A percentile compares a stretch with the other conserved stretches of the same genome.
Conservation (phyloP, 805 yeast genomes). For the Candida caryicola region DNA sequence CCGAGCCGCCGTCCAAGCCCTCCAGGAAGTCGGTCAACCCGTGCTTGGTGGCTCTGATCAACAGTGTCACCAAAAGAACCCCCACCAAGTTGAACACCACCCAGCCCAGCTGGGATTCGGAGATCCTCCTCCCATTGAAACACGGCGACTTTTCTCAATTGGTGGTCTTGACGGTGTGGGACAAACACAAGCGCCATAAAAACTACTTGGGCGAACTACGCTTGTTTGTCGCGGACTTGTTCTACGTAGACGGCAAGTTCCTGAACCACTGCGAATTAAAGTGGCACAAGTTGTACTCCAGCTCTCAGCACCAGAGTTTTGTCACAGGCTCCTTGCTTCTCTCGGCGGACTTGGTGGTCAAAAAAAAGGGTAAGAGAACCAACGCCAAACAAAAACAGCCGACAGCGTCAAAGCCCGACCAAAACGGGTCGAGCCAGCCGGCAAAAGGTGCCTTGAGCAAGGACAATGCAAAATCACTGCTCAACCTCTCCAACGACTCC, state of each 20-base stretch:
- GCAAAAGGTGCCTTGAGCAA: background rate
- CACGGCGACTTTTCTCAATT: slow-evolving; percentile 27
- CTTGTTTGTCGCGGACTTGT: slow-evolving; percentile 27
- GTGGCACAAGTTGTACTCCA: slow-evolving; percentile 47
- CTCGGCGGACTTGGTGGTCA: slow-evolving; percentile 38
- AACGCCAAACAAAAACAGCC: slow-evolving; percentile 3
- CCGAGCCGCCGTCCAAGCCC: background rate
- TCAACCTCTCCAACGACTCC: background rate
- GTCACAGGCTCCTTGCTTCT: slow-evolving; percentile 48
- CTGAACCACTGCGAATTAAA: slow-evolving; percentile 26
- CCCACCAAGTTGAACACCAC: slow-evolving; percentile 29
- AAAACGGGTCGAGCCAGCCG: background rate
- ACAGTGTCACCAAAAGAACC: slow-evolving; percentile 27
- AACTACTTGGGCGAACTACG: slow-evolving; percentile 42
- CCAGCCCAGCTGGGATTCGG: slow-evolving; percentile 42
- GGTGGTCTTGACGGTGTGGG: slow-evolving; percentile 38
- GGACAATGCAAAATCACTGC: too few relatives aligned
- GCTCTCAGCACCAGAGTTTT: slow-evolving; percentile 36
- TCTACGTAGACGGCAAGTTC: slow-evolving; percentile 15
- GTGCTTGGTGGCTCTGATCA: slow-evolving; percentile 34
- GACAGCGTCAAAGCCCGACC: background rate
- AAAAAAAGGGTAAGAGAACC: slow-evolving; percentile 11
- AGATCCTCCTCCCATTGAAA: slow-evolving; percentile 29
- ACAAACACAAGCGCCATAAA: slow-evolving; percentile 34
- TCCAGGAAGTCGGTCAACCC: slow-evolving; percentile 31